Evolutionary conservation across 805 yeast species (phyloP), one percentile per base, ranked within the genome.

Genomic region (Cyberlindnera samutprakarnensis): DNA sequence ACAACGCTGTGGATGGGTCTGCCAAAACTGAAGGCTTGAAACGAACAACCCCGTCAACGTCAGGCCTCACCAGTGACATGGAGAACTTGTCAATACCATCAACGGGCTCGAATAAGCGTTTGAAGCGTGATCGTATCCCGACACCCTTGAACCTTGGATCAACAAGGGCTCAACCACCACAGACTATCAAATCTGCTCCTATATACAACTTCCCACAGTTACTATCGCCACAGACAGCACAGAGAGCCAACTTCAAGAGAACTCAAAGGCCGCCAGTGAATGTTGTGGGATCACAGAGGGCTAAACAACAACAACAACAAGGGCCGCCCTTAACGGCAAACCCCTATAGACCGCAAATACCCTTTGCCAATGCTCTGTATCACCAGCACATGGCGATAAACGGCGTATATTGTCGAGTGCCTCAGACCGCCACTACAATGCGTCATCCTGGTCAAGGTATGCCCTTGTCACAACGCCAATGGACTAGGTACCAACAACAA

Each of bases 181-280:
- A 58, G 15, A 33, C 39, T 7, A 54, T 56, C 30, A 55, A 49
- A 28, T 53, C 59, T 3, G 61, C 61, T 12, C 61, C 61, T 12
- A 49, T 54, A n/a, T 49, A 46, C 28, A 15, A 33, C 23, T 30
- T 31, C 6, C 38, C 41, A 16, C 38, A 36, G n/a, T 36, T 38
- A 24, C 36, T 33, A 22, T 39, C 41, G 2, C 46, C 45, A 16
- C 33, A 41, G 1, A 37, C 46, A 3, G 32, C 42, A 16, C 39
- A 36, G 30, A 37, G 39, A 12, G 13, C 41, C 1, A 32, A 32
- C 8, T 36, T 45, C 31, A 37, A 32, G 27, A 41, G 26, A 23
- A n/a, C n/a, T n/a, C 21, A 24, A 19, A 8, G 7, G 10, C 21
- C 7, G 7, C 21, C 21, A 10, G 10, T 8, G 21, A 10, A 7